Conservation (phyloP, 768 basidiomycete species). For the Mycena olivaceomarginata region DNA sequence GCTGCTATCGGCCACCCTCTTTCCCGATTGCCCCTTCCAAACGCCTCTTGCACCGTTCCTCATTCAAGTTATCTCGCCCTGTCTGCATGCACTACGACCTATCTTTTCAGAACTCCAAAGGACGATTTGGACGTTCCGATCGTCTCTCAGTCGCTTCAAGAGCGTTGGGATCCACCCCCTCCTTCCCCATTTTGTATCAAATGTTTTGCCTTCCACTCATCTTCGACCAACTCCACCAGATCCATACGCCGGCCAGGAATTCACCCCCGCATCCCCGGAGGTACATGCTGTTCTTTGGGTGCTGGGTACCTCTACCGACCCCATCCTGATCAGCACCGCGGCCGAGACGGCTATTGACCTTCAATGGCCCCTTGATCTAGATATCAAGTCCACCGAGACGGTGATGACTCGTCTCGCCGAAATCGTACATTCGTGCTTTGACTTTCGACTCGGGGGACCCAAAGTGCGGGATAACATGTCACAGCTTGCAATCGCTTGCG, state of each 20-base stretch:
- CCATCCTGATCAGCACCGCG: not conserved
- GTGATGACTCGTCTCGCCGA: not conserved
- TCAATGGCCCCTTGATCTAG: slow-evolving; percentile 3
- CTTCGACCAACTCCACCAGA: not conserved
- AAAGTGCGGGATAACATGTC: not conserved
- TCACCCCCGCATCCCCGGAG: not conserved
- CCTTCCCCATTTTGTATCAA: not conserved
- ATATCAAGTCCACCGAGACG: not conserved
- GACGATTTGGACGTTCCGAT: not conserved
- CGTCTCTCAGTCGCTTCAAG: not conserved
- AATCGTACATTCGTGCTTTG: slow-evolving; percentile 9
- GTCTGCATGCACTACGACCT: not conserved
- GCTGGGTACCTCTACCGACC: slow-evolving; percentile 9
- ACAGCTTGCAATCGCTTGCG: slow-evolving; percentile 3
- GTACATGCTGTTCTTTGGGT: slow-evolving; percentile 17
- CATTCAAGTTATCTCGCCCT: not conserved
- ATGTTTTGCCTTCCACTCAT: not conserved
- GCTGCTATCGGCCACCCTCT: not conserved
- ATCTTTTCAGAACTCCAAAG: not conserved
- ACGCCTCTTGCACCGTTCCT: not conserved
- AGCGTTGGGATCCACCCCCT: not conserved
- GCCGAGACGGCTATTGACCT: slow-evolving; percentile 10
- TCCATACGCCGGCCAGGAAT: not conserved
- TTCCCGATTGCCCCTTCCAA: slow-evolving; percentile 6
- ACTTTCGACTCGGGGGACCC: not conserved